A percentile compares a stretch with the other conserved stretches of the same genome.
These are phyloP conservation scores for Mrakia blollopis DNA, from an alignment of 768 basidiomycete genomes.

Conservation along the genomic window DNA sequence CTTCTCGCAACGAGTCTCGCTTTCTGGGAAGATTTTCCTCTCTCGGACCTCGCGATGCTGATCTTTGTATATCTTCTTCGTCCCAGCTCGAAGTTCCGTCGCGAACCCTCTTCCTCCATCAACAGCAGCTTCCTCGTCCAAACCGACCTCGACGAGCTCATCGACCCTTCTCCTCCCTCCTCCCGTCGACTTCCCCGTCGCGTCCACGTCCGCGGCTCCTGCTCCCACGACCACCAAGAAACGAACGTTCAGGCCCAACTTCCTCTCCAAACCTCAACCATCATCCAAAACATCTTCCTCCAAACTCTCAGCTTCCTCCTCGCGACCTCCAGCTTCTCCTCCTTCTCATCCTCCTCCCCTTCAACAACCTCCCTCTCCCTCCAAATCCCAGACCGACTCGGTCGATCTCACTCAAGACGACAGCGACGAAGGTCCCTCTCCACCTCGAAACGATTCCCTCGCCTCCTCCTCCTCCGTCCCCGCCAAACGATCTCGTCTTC, in stretches of 20 bases:
- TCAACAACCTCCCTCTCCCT: neutral
- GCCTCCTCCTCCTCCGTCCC: neutral
- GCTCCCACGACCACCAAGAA: neutral
- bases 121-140: neutral
- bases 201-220: neutral
- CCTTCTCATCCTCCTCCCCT: neutral
- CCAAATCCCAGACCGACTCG: neutral
- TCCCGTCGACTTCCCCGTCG: neutral
- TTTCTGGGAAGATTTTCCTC: too few relatives aligned
- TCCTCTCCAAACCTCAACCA: neutral
- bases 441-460: neutral
- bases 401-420: slow-evolving; percentile 9
- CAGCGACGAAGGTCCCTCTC: neutral
- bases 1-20: too few relatives aligned
- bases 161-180: neutral
- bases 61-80: neutral
- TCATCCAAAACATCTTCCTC: neutral
- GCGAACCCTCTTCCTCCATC: neutral
- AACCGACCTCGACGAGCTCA: neutral
- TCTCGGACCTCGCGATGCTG: too few relatives aligned
- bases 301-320: neutral
- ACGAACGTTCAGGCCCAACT: neutral
- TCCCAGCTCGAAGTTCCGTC: too few relatives aligned
- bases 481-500: neutral
- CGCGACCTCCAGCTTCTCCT: slow-evolving; percentile 1